Percentiles rank a stretch among this genome's conserved stretches.
Evolutionary conservation across 495 filamentous ascomycete genomes (phyloP).

Genomic region (Neurospora sp.): DNA sequence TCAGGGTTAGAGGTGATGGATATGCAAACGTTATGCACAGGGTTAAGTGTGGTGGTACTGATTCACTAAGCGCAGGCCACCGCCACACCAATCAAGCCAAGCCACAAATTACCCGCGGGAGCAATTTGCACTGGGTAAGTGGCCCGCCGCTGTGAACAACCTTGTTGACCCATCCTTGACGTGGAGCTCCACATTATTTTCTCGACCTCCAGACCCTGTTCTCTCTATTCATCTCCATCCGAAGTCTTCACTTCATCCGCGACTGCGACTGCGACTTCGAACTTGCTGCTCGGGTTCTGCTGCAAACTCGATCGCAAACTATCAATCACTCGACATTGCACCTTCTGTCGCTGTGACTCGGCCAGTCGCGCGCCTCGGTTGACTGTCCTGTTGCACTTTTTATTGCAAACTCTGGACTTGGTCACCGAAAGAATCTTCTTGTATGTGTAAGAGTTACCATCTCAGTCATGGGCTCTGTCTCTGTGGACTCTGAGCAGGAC

Average conservation of each 20-base stretch:
- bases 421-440: not conserved
- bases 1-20: not conserved
- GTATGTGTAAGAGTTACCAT: not conserved
- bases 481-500: conserved; percentile 26
- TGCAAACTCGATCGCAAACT: not conserved
- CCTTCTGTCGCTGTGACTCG: not conserved
- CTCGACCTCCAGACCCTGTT: not conserved
- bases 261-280: not conserved
- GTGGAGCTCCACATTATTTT: not conserved
- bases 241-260: not conserved
- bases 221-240: not conserved
- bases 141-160: not conserved
- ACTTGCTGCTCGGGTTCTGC: not conserved
- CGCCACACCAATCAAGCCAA: not conserved
- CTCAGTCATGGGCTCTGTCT: conserved; percentile 28
- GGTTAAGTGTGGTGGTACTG: not conserved
- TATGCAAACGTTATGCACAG: not conserved
- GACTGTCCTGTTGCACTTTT: not conserved
- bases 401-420: not conserved
- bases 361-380: not conserved
- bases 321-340: not conserved
- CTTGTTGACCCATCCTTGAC: not conserved
- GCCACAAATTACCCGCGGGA: not conserved
- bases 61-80: not conserved
- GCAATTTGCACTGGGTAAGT: not conserved